phyloP scores from a whole-genome alignment of 768 basidiomycete genomes.

The Hirschioporus abietinus region DNA sequence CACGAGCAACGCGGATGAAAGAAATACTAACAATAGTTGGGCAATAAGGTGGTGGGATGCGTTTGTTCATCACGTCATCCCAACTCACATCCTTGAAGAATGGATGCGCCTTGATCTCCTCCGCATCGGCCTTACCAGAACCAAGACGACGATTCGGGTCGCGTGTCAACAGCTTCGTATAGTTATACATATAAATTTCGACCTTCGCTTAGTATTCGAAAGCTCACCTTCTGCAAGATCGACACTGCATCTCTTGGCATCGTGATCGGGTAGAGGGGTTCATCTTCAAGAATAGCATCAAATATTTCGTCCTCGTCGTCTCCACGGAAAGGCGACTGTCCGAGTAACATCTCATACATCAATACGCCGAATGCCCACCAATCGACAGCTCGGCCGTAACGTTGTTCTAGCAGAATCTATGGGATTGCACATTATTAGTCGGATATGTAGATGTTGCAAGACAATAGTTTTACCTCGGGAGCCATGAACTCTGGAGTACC shows the following conservation, averaged over 20 bases:
- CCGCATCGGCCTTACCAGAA: slow-evolving; percentile 86
- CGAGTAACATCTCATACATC: slow-evolving; percentile 97
- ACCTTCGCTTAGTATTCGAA: not conserved
- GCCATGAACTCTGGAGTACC: slow-evolving; percentile 99
- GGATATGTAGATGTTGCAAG: not conserved
- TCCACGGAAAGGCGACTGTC: slow-evolving; percentile 98
- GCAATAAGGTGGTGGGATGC: slow-evolving; percentile 96
- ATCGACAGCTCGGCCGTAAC: slow-evolving; percentile 96
- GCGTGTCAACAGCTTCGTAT: slow-evolving; percentile 74
- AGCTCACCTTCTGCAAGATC: slow-evolving; percentile 81
- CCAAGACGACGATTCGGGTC: slow-evolving; percentile 90
- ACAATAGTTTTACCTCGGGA: slow-evolving; percentile 68
- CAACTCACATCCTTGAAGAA: slow-evolving; percentile 99
- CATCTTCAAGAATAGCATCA: slow-evolving; percentile 97
- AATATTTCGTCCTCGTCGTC: slow-evolving; percentile 99
- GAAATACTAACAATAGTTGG: slow-evolving; percentile 78
- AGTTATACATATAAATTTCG: slow-evolving; percentile 9
- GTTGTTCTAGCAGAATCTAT: slow-evolving; percentile 97
- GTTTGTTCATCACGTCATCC: slow-evolving; percentile 96
- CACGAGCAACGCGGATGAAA: not conserved
- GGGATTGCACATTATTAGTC: slow-evolving; percentile 8
- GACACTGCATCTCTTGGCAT: slow-evolving; percentile 98
- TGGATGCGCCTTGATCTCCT: slow-evolving; percentile 94
- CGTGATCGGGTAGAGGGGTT: slow-evolving; percentile 96
- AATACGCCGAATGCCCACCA: slow-evolving; percentile 99